A percentile compares a stretch with the other conserved stretches of the same genome.
Conservation (phyloP, 495 filamentous ascomycete species). For the Alectoria sarmentosa region DNA sequence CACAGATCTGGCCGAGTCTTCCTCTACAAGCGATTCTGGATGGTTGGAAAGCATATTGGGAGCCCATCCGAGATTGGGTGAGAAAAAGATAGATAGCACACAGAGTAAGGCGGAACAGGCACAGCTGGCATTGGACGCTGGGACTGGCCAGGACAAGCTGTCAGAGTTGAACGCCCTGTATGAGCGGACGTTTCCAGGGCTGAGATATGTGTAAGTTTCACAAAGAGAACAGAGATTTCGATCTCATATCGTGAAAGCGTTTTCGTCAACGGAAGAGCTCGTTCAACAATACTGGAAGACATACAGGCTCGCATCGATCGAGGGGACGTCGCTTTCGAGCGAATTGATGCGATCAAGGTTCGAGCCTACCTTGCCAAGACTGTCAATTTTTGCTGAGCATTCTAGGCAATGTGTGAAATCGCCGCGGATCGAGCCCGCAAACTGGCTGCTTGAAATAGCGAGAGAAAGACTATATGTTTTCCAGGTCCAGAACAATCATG, state of each 20-base stretch:
- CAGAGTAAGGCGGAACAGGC: slow-evolving; percentile 75
- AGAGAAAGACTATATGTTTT: background rate
- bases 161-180: slow-evolving; percentile 69
- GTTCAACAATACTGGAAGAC: slow-evolving; percentile 72
- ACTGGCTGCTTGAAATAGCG: slow-evolving; percentile 24
- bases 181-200: slow-evolving; percentile 71
- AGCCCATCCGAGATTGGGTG: slow-evolving; percentile 85
- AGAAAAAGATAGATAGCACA: slow-evolving; percentile 67
- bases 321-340: slow-evolving; percentile 59
- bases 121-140: slow-evolving; percentile 49
- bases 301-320: slow-evolving; percentile 72
- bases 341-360: slow-evolving; percentile 71
- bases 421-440: slow-evolving; percentile 55
- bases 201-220: slow-evolving; percentile 71
- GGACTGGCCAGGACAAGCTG: slow-evolving; percentile 51
- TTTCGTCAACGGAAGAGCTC: slow-evolving; percentile 79
- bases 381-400: slow-evolving; percentile 12
- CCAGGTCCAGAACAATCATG: background rate
- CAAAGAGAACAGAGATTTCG: background rate
- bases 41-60: slow-evolving; percentile 65
- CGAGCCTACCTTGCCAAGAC: slow-evolving; percentile 12
- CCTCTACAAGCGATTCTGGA: slow-evolving; percentile 44
- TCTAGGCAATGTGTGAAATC: slow-evolving; percentile 66
- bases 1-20: slow-evolving; percentile 45
- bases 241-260: slow-evolving; percentile 40